Evolutionary conservation across 208 protist genomes (phyloP), one percentile per base, ranked within the genome.

Genomic region (Crithidia thermophila): DNA sequence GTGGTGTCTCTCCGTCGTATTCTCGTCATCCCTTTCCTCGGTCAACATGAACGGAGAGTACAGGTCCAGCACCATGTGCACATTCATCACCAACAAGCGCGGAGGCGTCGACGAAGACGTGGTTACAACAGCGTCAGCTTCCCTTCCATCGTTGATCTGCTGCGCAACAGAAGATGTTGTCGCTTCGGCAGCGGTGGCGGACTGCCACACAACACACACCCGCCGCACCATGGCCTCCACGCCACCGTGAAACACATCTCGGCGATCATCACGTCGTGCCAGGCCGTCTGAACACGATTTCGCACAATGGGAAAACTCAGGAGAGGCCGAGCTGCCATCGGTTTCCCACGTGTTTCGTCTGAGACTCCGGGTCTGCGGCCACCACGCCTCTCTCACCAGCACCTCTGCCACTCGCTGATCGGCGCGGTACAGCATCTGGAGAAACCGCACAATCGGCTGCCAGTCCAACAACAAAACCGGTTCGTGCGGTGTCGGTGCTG

Each of bases 391-490:
- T 21, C 60, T 23, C 27, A 63, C 20, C 45, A 64, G 69, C 4
- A 59, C 42, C 9, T 47, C 43, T n/a, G 37, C 28, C 31, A 75
- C 40, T 0, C 43, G 52, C 7, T 60, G 69, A 53, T 75, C 69
- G 25, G 65, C 61, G 27, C 25, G 28, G 36, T 59, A 65, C 25
- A 75, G 4, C 6, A 45, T 28, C 0, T 18, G 27, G 13, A 75
- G 0, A 30, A 75, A 63, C 4, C 51, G 52, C 4, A 46, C 37
- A 33, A 75, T 69, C 4, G 69, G 69, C 30, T 59, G 27, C 60
- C 60, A 68, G 39, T 75, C 61, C 25, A 75, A 28, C 46, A 75
- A 40, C 36, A 4, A 34, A 53, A 10, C 34, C 18, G 52, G 23
- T n/a, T n/a, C n/a, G n/a, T n/a, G n/a, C n/a, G n/a, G n/a, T n/a